Evolutionary conservation across 2,329 filamentous ascomycete species (phyloP), one percentile per base, ranked within the genome.

Genomic region (Rutstroemia sp.): DNA sequence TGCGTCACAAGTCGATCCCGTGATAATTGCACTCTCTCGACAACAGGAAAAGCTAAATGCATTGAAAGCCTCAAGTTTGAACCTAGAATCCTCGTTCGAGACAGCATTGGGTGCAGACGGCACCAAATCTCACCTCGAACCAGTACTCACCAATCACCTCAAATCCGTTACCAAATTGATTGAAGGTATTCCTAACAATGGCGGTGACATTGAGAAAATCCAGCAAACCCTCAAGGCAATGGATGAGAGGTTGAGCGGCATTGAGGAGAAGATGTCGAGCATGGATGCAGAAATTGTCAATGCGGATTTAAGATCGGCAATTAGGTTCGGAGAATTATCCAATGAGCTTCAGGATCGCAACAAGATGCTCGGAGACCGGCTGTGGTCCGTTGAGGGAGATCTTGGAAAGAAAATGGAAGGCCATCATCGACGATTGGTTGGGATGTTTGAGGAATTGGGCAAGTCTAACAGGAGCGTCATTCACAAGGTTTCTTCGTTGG

Each of bases 291-390:
- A 57, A 40, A 54, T 62, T 12, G 58, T 58, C 4, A 60, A 58
- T 53, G 58, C 60, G 5, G 62, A 64, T 49, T 39, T 64, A 38
- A 54, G 61, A 42, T 62, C 62, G 12, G 62, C 62, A 10, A 59
- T 64, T 19, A 49, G 62, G 3, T 64, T 64, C 44, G 62, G 62
- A 9, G 62, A 64, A 27, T 50, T 64, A n/a, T 62, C 60, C 8
- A 64, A 64, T 51, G 62, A 64, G 42, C 55, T 64, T 9, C 62
- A 63, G 27, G 62, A 64, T 23, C 56, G 62, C 17, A 64, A 64
- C 39, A 54, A 60, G 23, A 62, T 59, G 38, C 44, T 64, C 17
- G 54, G 57, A 12, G 58, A 63, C 16, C 44, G 61, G 25, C 25
- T 64, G 14, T 62, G 58, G 58, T 61, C 58, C 16, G 51, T 61